A percentile compares a stretch with the other conserved stretches of the same genome.
Conservation (phyloP, 129 eudicot genomes). For the Chrysanthemum makinoi region DNA sequence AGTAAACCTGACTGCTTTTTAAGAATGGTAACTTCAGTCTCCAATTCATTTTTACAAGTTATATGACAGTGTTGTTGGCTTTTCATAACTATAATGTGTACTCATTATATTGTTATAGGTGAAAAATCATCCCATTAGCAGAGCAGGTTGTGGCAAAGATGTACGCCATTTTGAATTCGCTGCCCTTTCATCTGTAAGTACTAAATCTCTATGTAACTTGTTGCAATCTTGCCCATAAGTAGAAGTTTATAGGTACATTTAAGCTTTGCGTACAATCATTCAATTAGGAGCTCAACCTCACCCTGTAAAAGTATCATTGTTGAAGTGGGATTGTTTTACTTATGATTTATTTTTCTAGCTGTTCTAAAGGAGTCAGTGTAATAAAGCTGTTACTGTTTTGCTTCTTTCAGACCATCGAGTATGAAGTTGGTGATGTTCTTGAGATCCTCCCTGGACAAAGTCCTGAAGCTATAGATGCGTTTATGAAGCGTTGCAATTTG, state of each 20-base stretch:
- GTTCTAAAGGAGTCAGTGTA: background rate
- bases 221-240: background rate
- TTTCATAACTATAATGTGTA: background rate
- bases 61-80: background rate
- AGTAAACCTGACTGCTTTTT: conserved; percentile 76
- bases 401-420: conserved; percentile 54
- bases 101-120: conserved; percentile 35
- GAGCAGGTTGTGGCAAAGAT: conserved; percentile 61
- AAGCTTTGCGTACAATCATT: too few species aligned
- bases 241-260: background rate
- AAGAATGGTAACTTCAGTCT: conserved; percentile 48
- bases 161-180: conserved; percentile 91
- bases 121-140: conserved; percentile 47
- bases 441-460: conserved; percentile 82
- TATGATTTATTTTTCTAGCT: background rate
- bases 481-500: conserved; percentile 69
- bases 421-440: conserved; percentile 93
- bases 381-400: conserved; percentile 14
- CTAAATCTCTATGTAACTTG: background rate
- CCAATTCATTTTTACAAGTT: background rate
- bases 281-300: too few species aligned
- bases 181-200: conserved; percentile 78
- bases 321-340: too few species aligned
- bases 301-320: too few species aligned
- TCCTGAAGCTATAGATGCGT: conserved; percentile 74